Evolutionary conservation across 208 protist species (phyloP).

Genomic region (Trypanosoma scelopori): DNA sequence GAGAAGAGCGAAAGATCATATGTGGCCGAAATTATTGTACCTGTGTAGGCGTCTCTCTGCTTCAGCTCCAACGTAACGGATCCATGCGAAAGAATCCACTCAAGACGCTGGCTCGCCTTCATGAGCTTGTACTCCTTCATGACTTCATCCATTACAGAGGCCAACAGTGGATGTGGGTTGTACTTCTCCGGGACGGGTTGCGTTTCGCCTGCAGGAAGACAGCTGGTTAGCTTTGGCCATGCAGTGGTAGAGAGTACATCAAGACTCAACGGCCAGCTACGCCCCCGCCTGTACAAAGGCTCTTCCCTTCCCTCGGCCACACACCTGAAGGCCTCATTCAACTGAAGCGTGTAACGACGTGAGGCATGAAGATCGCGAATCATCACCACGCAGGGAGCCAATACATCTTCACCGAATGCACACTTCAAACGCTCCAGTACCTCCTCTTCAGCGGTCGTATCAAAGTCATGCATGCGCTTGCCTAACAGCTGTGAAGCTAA

Average conservation of each 20-base stretch:
- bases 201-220: constrained; percentile 23
- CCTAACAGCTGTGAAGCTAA: constrained; percentile 67
- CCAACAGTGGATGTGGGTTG: constrained; percentile 57
- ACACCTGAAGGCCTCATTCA: constrained; percentile 35
- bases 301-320: not conserved
- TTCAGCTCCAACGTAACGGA: constrained; percentile 58
- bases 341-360: constrained; percentile 61
- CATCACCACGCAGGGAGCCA: constrained; percentile 81
- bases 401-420: constrained; percentile 72
- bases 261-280: constrained; percentile 40
- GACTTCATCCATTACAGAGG: constrained; percentile 50
- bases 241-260: constrained; percentile 71
- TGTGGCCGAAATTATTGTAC: constrained; percentile 31
- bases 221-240: constrained; percentile 59
- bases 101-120: constrained; percentile 66
- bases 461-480: constrained; percentile 78
- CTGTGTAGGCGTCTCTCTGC: constrained; percentile 44
- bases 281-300: not conserved
- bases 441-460: constrained; percentile 80
- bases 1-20: constrained; percentile 67
- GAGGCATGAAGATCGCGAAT: constrained; percentile 82
- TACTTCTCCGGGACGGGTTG: constrained; percentile 42
- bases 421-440: constrained; percentile 87
- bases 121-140: constrained; percentile 57
- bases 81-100: constrained; percentile 65